A percentile compares a stretch with the other conserved stretches of the same genome.
Conservation (phyloP, 495 filamentous ascomycete genomes). For the Xylaria palmicola region DNA sequence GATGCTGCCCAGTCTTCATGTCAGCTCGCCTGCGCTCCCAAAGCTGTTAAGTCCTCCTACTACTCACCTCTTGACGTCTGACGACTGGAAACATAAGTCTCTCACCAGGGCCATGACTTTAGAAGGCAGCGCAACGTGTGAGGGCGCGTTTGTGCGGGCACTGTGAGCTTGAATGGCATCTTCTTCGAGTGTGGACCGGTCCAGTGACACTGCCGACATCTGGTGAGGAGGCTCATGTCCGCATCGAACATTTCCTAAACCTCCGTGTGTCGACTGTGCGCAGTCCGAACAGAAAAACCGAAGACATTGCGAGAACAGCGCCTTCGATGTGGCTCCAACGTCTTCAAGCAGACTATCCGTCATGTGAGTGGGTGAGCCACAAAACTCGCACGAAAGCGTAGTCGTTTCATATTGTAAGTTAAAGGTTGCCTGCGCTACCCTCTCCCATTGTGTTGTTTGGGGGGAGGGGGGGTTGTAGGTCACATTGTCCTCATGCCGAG, state of each 20-base stretch:
- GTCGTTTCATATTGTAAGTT: background rate
- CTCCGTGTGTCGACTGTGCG: constrained; percentile 1
- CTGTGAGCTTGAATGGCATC: background rate
- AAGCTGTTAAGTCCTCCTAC: background rate
- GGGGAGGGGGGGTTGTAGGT: background rate
- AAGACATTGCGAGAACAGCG: constrained; percentile 21
- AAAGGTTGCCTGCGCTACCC: background rate
- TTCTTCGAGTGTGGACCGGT: constrained; percentile 18
- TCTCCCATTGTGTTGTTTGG: constrained; percentile 1
- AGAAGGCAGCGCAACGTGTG: background rate
- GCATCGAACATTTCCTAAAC: constrained; percentile 11
- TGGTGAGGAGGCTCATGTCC: constrained; percentile 27
- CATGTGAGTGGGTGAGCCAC: background rate
- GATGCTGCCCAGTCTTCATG: constrained; percentile 25
- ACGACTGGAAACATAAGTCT: background rate
- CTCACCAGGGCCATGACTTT: background rate
- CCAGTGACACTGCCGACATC: constrained; percentile 21
- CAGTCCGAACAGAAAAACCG: constrained; percentile 24
- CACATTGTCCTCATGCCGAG: constrained; percentile 15
- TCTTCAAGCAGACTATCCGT: background rate
- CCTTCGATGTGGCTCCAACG: background rate
- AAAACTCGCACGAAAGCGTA: background rate
- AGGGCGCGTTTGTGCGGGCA: constrained; percentile 3
- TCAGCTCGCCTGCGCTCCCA: background rate
- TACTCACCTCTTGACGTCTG: background rate